phyloP scores from a whole-genome alignment of 2,329 filamentous ascomycete genomes.

The Penicillium hordei region DNA sequence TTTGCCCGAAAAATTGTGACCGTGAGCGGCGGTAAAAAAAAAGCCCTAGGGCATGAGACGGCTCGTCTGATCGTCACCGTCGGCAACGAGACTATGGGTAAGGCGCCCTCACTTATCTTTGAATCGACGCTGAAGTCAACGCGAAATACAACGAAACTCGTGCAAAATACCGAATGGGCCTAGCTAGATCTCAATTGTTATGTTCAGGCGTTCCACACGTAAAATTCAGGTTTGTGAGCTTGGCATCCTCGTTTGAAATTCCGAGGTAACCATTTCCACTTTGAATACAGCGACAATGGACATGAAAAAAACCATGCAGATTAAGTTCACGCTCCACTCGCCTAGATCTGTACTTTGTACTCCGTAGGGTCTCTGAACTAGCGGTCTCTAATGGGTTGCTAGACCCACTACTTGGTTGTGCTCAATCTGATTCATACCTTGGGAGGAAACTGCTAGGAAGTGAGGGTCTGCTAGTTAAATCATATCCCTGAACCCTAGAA shows the following conservation, averaged over 20 bases:
- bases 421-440: not conserved
- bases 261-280: not conserved
- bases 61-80: not conserved
- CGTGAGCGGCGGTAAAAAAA: not conserved
- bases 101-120: conserved; percentile 32
- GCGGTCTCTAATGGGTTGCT: not conserved
- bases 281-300: not conserved
- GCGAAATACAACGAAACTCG: not conserved
- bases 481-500: not conserved
- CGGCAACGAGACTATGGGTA: not conserved
- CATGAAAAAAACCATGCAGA: not conserved
- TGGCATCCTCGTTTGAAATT: not conserved
- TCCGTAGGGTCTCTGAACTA: not conserved
- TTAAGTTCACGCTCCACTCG: not conserved
- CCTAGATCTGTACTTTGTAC: not conserved
- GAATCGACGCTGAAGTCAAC: conserved; percentile 42
- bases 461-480: not conserved
- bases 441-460: not conserved
- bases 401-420: not conserved
- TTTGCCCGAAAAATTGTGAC: conserved; percentile 30
- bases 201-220: not conserved
- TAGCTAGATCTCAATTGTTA: not conserved
- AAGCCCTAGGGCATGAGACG: not conserved
- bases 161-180: not conserved
- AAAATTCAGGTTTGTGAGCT: not conserved